Percentiles rank a stretch among this genome's conserved stretches.
phyloP scores from a whole-genome alignment of 2,329 filamentous ascomycete species.

The Rutstroemia sp. region DNA sequence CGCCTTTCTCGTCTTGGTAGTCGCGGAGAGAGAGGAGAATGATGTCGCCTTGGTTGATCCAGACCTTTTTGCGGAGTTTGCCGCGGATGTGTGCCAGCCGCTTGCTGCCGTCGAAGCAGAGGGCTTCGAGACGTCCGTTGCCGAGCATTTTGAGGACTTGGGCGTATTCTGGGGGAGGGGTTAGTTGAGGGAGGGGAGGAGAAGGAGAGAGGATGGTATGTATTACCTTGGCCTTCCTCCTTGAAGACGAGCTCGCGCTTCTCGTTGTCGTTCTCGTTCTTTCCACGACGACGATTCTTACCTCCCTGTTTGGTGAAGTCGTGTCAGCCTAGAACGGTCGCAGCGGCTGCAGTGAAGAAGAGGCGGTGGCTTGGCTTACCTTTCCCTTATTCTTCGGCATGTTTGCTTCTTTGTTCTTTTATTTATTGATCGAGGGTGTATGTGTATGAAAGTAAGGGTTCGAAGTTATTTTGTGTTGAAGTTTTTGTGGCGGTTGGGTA shows the following conservation, averaged over 20 bases:
- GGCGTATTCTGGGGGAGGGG: conserved; percentile 53
- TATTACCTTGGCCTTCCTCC: conserved; percentile 81
- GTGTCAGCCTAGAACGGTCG: conserved; percentile 8
- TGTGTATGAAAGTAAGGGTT: neutral
- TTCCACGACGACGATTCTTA: conserved; percentile 97
- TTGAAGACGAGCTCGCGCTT: conserved; percentile 99
- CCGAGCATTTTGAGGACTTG: conserved; percentile 94
- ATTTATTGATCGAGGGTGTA: neutral
- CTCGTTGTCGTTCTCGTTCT: conserved; percentile 99
- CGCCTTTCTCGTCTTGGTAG: conserved; percentile 90
- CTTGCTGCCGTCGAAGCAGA: conserved; percentile 89
- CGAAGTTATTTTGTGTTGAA: neutral
- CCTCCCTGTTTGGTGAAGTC: conserved; percentile 59
- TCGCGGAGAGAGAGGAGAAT: conserved; percentile 82
- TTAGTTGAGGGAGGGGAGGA: neutral
- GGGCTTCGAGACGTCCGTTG: conserved; percentile 85
- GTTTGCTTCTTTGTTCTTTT: conserved; percentile 31
- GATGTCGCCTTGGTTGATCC: conserved; percentile 98
- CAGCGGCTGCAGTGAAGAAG: neutral
- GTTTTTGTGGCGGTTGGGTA: neutral
- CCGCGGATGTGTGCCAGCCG: conserved; percentile 81
- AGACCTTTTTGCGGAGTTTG: conserved; percentile 99
- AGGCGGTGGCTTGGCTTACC: conserved; percentile 46
- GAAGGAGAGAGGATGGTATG: neutral
- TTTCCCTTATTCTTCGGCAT: conserved; percentile 99